phyloP scores from a whole-genome alignment of 805 yeast species.

The Wickerhamomyces queroliae region DNA sequence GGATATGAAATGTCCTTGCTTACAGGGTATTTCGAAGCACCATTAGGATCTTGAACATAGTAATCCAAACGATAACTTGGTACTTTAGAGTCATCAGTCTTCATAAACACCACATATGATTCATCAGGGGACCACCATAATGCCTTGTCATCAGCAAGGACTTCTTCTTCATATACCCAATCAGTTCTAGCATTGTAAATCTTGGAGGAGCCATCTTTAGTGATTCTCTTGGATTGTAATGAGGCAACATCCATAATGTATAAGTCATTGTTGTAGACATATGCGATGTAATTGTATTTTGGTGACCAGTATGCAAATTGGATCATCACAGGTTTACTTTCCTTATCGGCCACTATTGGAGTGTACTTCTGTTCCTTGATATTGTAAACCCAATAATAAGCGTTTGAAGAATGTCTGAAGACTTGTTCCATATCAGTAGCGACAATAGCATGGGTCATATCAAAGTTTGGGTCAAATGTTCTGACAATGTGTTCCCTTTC shows the following conservation, averaged over 20 bases:
- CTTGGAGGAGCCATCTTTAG: slow-evolving; percentile 61
- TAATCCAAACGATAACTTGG: slow-evolving; percentile 69
- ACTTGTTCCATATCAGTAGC: slow-evolving; percentile 44
- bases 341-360: slow-evolving; percentile 23
- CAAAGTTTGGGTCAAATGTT: slow-evolving; percentile 16
- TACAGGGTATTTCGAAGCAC: slow-evolving; percentile 51
- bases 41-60: slow-evolving; percentile 46
- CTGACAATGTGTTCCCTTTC: slow-evolving; percentile 6
- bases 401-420: slow-evolving; percentile 48
- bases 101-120: slow-evolving; percentile 52
- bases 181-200: slow-evolving; percentile 83
- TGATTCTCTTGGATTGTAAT: slow-evolving; percentile 33
- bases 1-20: slow-evolving; percentile 64
- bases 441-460: slow-evolving; percentile 34
- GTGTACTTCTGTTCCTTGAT: slow-evolving; percentile 18
- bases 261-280: slow-evolving; percentile 61
- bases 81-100: slow-evolving; percentile 67
- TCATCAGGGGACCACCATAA: slow-evolving; percentile 88
- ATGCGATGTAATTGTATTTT: slow-evolving; percentile 55
- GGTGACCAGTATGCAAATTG: slow-evolving; percentile 71
- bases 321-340: slow-evolving; percentile 22
- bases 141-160: slow-evolving; percentile 59
- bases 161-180: slow-evolving; percentile 95
- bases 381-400: slow-evolving; percentile 36
- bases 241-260: slow-evolving; percentile 39